A percentile compares a stretch with the other conserved stretches of the same genome.
Evolutionary conservation across 139 green algal genomes (phyloP).

Genomic region (Chlamydomonas incerta): DNA sequence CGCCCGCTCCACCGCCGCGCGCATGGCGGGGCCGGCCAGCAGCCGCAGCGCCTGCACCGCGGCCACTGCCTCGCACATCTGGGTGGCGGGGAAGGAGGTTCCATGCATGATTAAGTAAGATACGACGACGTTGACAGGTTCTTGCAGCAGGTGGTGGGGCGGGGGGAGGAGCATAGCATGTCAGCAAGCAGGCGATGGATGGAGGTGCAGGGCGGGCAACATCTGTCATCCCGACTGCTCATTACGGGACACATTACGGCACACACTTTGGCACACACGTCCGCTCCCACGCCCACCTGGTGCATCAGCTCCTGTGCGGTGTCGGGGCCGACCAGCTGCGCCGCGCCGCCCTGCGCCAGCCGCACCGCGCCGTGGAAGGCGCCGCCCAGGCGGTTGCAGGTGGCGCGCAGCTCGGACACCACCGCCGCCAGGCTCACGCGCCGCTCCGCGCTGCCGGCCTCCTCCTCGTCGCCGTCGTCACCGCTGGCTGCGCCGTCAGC

Average conservation of each 20-base stretch:
- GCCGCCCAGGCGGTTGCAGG: neutral
- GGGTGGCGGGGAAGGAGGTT: too few relatives aligned
- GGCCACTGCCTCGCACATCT: neutral
- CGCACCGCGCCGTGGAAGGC: neutral
- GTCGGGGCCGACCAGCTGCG: neutral
- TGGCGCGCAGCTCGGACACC: neutral
- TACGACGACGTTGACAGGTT: too few relatives aligned
- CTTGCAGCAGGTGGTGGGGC: too few relatives aligned
- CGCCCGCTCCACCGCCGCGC: neutral
- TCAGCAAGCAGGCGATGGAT: too few relatives aligned
- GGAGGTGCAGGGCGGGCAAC: too few relatives aligned
- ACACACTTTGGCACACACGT: too few relatives aligned
- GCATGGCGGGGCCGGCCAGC: neutral
- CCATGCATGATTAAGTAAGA: too few relatives aligned
- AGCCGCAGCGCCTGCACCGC: neutral
- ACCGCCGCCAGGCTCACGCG: neutral
- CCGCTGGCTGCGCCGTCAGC: neutral
- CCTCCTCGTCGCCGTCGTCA: neutral
- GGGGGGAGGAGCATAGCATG: too few relatives aligned
- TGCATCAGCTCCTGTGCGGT: neutral
- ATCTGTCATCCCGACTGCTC: too few relatives aligned
- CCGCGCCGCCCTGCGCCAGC: constrained; percentile 11
- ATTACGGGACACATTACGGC: too few relatives aligned
- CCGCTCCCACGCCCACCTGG: too few relatives aligned
- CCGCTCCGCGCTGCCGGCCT: neutral